Base-by-base conservation (phyloP, 2,329 filamentous ascomycete genomes). In the Metarhizium humberi region DNA sequence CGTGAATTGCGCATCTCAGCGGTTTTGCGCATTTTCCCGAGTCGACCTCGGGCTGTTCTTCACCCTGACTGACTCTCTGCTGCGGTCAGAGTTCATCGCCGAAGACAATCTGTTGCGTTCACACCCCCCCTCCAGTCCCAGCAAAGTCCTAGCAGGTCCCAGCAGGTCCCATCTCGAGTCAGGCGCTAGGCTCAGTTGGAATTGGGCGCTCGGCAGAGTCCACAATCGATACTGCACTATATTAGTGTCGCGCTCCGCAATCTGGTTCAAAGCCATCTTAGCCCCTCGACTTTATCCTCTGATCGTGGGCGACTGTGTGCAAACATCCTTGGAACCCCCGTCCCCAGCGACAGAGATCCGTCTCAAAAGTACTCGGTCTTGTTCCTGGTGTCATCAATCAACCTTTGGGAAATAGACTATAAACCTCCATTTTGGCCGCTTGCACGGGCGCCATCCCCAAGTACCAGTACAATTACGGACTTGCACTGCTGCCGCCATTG, bases 161-260 rank as follows among this genome's bases (percentile, higher is more conserved):
- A 54, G 38, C 53, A 50, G 42, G 56, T 57, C 53, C 50, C 52
- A 63, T 64, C 66, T 63, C 61, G 58, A 64, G 62, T 64, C 59
- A 60, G 61, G 62, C 68, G 67, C 69, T 71, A 70, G 62, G 61
- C 69, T 68, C 61, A 63, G 59, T 70, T 69, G 59, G 66, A 65
- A 60, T 62, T 67, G 64, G 64, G 60, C 51, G 56, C 59, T 67
- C 65, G 65, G 67, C 62, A 68, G 61, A 65, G 63, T 57, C 62
- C 52, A 52, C 52, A 54, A 64, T 60, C 63, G 64, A 68, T 62
- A 67, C 60, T 65, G 66, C 66, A 70, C 69, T 71, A 71, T 71
- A 71, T 69, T 71, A 72, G 69, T 69, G 65, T 63, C 62, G 63
- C 62, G 61, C 66, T 69, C 67, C 69, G 68, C 67, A 69, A 69